Conservation (phyloP, 495 filamentous ascomycete species). For the Bacidia rubella region DNA sequence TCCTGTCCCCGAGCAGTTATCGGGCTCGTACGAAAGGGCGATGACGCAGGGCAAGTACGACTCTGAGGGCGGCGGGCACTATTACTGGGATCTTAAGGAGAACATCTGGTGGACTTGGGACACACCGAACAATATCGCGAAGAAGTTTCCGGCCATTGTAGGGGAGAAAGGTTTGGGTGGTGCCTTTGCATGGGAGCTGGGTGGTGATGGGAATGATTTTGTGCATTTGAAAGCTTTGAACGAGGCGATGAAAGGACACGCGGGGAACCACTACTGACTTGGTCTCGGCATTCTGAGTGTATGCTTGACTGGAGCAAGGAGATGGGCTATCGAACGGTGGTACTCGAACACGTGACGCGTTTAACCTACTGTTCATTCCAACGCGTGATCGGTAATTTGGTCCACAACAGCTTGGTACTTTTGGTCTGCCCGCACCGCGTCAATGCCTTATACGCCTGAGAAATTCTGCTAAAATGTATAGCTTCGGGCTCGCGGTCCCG, state of each 20-base stretch:
- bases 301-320: too few relatives aligned
- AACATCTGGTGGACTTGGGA: conserved; percentile 68
- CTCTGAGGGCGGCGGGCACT: conserved; percentile 46
- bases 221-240: conserved; percentile 47
- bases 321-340: too few relatives aligned
- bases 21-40: conserved; percentile 37
- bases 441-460: background rate
- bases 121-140: conserved; percentile 43
- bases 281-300: too few relatives aligned
- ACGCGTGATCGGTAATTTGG: background rate
- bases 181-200: conserved; percentile 61
- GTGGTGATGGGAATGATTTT: conserved; percentile 51
- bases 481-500: background rate
- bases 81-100: conserved; percentile 48
- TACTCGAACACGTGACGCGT: background rate
- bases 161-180: conserved; percentile 46
- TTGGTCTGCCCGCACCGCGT: background rate
- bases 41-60: conserved; percentile 42
- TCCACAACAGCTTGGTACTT: background rate
- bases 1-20: conserved; percentile 30
- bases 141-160: conserved; percentile 51
- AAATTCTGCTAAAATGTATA: background rate
- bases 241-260: conserved; percentile 24
- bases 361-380: background rate
- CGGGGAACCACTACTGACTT: too few relatives aligned